phyloP scores from a whole-genome alignment of 208 protist genomes.

The Angomonas ambiguus region DNA sequence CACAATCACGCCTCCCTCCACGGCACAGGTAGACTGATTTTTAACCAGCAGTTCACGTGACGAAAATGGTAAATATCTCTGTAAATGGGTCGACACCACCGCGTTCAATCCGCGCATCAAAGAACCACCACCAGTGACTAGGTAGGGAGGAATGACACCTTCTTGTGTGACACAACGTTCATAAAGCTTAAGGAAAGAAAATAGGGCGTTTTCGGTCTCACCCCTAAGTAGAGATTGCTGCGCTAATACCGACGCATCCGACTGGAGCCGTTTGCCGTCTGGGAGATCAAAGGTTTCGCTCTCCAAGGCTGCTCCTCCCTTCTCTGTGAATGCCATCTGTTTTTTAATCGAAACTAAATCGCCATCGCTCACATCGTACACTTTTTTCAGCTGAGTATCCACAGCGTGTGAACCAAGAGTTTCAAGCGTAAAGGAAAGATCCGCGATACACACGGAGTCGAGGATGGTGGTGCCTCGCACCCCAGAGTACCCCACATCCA shows the following conservation, averaged over 20 bases:
- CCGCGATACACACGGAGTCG: conserved; percentile 26
- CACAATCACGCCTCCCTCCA: conserved; percentile 59
- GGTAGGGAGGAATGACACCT: neutral
- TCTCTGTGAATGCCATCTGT: neutral
- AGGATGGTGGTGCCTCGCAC: conserved; percentile 56
- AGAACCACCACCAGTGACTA: neutral
- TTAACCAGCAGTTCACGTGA: conserved; percentile 10
- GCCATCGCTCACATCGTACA: neutral
- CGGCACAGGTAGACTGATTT: conserved; percentile 32
- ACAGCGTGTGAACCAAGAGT: conserved; percentile 33
- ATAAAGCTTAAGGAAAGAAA: neutral
- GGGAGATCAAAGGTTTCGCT: neutral
- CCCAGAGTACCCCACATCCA: conserved; percentile 66
- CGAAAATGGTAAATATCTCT: neutral
- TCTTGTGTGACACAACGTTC: neutral
- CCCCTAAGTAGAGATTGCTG: neutral
- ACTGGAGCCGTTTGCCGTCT: neutral
- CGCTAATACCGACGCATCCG: neutral
- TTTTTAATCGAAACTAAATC: neutral
- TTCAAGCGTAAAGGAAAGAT: conserved; percentile 19
- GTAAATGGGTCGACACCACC: neutral
- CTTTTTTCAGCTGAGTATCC: conserved; percentile 23
- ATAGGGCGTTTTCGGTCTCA: neutral
- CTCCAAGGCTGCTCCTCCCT: neutral
- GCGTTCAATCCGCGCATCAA: neutral